These are phyloP conservation scores for Calonectria montana DNA, from an alignment of 2,329 filamentous ascomycete genomes.

Conservation along the genomic window DNA sequence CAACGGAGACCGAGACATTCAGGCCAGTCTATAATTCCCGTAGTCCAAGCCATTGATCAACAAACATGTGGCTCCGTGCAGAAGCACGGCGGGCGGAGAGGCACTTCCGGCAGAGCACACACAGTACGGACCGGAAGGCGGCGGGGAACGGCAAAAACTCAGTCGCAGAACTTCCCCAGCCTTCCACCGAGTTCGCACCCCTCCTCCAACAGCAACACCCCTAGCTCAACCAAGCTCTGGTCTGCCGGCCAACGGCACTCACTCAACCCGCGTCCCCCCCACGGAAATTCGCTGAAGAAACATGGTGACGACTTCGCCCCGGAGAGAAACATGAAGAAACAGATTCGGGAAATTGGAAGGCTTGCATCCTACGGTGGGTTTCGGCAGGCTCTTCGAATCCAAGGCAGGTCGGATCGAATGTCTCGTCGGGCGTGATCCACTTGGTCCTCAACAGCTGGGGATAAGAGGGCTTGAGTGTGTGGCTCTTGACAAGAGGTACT, in stretches of 20 bases:
- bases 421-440: conserved; percentile 37
- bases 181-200: conserved; percentile 16
- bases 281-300: conserved; percentile 14
- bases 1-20: neutral
- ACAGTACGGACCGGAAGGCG: neutral
- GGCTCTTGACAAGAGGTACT: conserved; percentile 29
- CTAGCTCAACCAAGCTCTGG: conserved; percentile 24
- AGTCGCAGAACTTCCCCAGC: conserved; percentile 8
- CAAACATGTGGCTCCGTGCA: neutral
- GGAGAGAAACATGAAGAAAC: neutral
- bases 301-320: neutral
- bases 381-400: conserved; percentile 32
- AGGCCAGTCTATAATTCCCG: neutral
- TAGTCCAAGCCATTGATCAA: neutral
- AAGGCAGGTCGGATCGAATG: conserved; percentile 31
- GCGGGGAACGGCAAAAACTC: conserved; percentile 6
- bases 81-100: neutral
- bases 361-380: conserved; percentile 34
- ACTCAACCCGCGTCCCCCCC: conserved; percentile 15
- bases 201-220: conserved; percentile 15
- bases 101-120: neutral
- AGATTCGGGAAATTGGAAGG: conserved; percentile 25
- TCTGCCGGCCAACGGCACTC: conserved; percentile 19
- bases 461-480: conserved; percentile 13
- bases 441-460: conserved; percentile 43